Evolutionary conservation across 208 protist genomes (phyloP), one percentile per base, ranked within the genome.

Genomic region (Naegleria fowleri): DNA sequence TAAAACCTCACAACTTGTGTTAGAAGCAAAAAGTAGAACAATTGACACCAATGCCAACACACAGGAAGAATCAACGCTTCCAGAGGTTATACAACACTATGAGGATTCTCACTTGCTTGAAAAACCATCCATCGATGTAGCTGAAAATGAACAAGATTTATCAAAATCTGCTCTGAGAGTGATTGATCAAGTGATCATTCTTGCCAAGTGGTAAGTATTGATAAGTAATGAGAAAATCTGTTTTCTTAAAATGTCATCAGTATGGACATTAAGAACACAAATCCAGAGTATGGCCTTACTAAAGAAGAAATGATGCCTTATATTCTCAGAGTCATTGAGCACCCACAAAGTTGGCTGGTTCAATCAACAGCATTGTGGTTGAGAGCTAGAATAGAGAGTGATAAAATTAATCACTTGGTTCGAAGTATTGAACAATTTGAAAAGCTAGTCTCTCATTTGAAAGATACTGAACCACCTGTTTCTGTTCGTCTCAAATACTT

Each of bases 291-390:
- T 92, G 96, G 96, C 79, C 95, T 98, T 55, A 97, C 96, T 59
- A 92, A 94, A 88, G 95, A 97, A 91, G 94, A 96, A 93, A 97
- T 97, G 94, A 94, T 95, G 91, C 95, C 95, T 16, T 98, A 97
- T 93, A 92, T 98, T 22, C 95, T 97, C 90, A 93, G 96, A 6
- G 93, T 98, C 4, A 15, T 33, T 15, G 55, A 79, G 29, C 0
- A 90, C 33, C 38, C 52, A 51, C 11, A 79, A 16, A 90, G 83
- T 90, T 90, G 87, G 87, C 91, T 98, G 13, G 93, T 93, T 16
- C 95, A 98, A 88, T 48, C 55, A 9, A 94, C 96, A 91, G 95
- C 91, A 29, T 93, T 98, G 33, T 94, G 97, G 48, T 76, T 97
- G 40, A 93, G 95, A n/a, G 83, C 94, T 0, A 94, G 96, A 0